phyloP scores from a whole-genome alignment of 2,329 filamentous ascomycete genomes.

The Aureobasidium sp. region DNA sequence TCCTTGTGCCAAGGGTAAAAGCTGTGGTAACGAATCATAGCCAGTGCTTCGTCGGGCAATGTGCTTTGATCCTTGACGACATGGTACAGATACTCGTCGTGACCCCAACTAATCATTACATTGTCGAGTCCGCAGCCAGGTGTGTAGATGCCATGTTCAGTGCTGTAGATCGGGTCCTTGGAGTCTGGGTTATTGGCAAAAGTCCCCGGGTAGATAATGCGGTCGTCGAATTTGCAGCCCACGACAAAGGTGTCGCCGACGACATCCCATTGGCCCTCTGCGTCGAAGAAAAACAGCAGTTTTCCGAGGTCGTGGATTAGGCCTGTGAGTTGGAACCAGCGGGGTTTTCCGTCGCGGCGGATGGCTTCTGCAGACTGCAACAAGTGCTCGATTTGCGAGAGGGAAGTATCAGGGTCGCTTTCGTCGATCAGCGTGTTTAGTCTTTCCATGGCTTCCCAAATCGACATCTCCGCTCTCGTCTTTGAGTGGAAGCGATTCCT shows the following conservation, averaged over 20 bases:
- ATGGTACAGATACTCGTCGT: conserved; percentile 83
- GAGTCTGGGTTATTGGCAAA: conserved; percentile 72
- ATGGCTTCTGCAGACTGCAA: conserved; percentile 86
- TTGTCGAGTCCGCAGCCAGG: conserved; percentile 77
- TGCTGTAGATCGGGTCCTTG: conserved; percentile 63
- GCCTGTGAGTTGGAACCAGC: conserved; percentile 74
- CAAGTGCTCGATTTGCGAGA: conserved; percentile 84
- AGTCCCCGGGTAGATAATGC: conserved; percentile 74
- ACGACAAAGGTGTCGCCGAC: conserved; percentile 82
- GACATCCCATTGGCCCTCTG: conserved; percentile 87
- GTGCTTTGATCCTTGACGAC: conserved; percentile 76
- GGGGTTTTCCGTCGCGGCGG: conserved; percentile 72
- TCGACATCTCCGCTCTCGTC: conserved; percentile 66
- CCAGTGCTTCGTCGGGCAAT: conserved; percentile 72
- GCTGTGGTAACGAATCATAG: conserved; percentile 89
- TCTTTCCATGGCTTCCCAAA: conserved; percentile 91
- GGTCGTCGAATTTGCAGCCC: conserved; percentile 65
- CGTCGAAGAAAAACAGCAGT: conserved; percentile 72
- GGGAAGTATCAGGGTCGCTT: conserved; percentile 79
- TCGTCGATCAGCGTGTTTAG: conserved; percentile 87
- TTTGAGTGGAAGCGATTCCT: conserved; percentile 64
- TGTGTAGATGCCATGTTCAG: conserved; percentile 71
- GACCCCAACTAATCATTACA: conserved; percentile 84
- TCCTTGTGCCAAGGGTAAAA: conserved; percentile 90
- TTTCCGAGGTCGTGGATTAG: conserved; percentile 77